phyloP scores from a whole-genome alignment of 2,329 filamentous ascomycete genomes.

The Aspergillus carbonarius region DNA sequence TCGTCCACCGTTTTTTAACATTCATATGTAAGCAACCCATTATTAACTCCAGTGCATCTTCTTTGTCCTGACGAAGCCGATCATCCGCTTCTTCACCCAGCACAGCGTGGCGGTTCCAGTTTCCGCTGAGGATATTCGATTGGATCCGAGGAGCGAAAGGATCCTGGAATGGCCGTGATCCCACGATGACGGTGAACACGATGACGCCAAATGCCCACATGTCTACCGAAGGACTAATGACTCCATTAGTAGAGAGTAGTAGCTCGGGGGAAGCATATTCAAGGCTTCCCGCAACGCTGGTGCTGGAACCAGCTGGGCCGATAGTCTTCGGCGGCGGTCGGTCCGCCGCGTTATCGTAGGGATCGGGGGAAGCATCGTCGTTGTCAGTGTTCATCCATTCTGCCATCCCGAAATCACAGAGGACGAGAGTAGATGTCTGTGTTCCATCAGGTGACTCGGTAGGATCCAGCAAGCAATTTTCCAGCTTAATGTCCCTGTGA shows the following conservation, averaged over 20 bases:
- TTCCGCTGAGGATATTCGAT: conserved; percentile 59
- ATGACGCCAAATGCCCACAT: conserved; percentile 68
- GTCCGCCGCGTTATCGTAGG: conserved; percentile 47
- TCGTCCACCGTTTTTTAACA: conserved; percentile 55
- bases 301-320: conserved; percentile 57
- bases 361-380: conserved; percentile 51
- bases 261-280: conserved; percentile 54
- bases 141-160: conserved; percentile 58
- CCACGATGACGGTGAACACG: conserved; percentile 60
- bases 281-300: conserved; percentile 60
- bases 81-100: conserved; percentile 43
- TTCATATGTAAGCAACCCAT: conserved; percentile 61
- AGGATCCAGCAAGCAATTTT: conserved; percentile 65
- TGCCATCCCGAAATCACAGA: conserved; percentile 70
- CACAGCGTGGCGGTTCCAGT: conserved; percentile 57
- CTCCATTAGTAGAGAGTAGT: conserved; percentile 38
- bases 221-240: conserved; percentile 57
- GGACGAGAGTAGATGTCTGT: conserved; percentile 57
- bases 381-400: conserved; percentile 63
- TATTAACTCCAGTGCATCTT: conserved; percentile 57
- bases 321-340: conserved; percentile 52
- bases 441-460: conserved; percentile 47
- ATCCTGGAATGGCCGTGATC: conserved; percentile 63
- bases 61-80: conserved; percentile 41
- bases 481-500: conserved; percentile 67